phyloP scores from a whole-genome alignment of 805 yeast genomes.

The Candida orba region DNA sequence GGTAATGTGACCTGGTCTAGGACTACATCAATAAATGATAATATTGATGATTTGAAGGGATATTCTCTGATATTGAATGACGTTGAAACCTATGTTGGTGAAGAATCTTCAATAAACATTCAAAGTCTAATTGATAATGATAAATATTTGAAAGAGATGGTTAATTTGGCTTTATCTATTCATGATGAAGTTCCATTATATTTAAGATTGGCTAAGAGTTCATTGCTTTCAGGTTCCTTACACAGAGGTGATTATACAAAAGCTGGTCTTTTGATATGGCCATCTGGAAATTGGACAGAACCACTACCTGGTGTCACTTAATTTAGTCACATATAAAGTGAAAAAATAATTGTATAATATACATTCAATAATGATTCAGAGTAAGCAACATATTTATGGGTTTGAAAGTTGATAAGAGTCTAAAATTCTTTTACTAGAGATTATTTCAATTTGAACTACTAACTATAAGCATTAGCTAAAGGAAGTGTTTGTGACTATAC shows the following conservation, averaged over 20 bases:
- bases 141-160: constrained; percentile 22
- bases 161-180: constrained; percentile 25
- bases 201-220: constrained; percentile 46
- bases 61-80: constrained; percentile 71
- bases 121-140: constrained; percentile 27
- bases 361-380: too few species aligned
- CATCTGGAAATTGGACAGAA: constrained; percentile 44
- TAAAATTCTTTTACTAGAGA: too few species aligned
- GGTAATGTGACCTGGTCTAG: constrained; percentile 25
- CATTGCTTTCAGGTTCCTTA: constrained; percentile 26
- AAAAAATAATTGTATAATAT: too few species aligned
- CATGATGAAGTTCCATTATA: constrained; percentile 34
- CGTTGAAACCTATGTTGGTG: constrained; percentile 65
- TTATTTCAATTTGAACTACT: too few species aligned
- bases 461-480: too few species aligned
- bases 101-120: constrained; percentile 37
- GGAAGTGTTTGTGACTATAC: too few species aligned
- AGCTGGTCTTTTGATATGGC: constrained; percentile 56
- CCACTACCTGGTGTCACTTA: constrained; percentile 49
- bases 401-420: too few species aligned
- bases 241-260: constrained; percentile 54
- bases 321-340: not conserved
- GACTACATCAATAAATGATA: not conserved
- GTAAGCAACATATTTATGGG: too few species aligned
- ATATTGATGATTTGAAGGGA: constrained; percentile 33